Percentiles rank a stretch among this genome's conserved stretches.
Conservation (phyloP, 768 basidiomycete genomes). For the Macrolepiota dolichaula region DNA sequence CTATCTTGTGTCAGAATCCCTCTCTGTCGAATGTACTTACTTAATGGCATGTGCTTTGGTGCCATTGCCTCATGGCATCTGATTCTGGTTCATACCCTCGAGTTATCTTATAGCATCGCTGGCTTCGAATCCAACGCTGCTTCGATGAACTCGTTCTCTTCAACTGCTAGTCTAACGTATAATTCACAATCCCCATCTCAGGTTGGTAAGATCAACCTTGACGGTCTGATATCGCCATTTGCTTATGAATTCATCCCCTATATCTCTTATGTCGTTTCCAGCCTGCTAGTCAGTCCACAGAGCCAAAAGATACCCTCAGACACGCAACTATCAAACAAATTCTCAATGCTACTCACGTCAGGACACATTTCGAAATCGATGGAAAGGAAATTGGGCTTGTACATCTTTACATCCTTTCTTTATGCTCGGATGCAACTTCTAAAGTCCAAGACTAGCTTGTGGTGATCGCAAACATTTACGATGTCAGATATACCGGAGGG, state of each 20-base stretch:
- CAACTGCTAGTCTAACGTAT: background rate
- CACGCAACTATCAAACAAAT: constrained; percentile 12
- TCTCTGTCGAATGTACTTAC: constrained; percentile 1
- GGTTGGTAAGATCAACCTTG: background rate
- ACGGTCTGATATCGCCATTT: too few relatives aligned
- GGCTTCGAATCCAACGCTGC: background rate
- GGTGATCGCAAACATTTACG: constrained; percentile 12
- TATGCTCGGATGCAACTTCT: background rate
- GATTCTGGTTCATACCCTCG: background rate
- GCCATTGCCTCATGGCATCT: background rate
- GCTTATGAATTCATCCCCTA: background rate
- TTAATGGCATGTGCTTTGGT: constrained; percentile 1
- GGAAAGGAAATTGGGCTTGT: constrained; percentile 12
- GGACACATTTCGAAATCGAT: constrained; percentile 8
- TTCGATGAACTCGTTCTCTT: background rate
- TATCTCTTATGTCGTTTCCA: background rate
- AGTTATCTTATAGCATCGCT: background rate
- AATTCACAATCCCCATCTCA: background rate
- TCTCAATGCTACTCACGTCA: background rate
- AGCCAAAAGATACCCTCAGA: background rate
- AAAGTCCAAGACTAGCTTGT: background rate
- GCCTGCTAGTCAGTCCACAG: background rate
- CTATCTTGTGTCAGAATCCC: constrained; percentile 7
- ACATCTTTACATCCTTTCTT: background rate
- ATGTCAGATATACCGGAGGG: background rate